These are phyloP conservation scores for Trametes maxima DNA, from an alignment of 768 basidiomycete species.

Conservation along the genomic window DNA sequence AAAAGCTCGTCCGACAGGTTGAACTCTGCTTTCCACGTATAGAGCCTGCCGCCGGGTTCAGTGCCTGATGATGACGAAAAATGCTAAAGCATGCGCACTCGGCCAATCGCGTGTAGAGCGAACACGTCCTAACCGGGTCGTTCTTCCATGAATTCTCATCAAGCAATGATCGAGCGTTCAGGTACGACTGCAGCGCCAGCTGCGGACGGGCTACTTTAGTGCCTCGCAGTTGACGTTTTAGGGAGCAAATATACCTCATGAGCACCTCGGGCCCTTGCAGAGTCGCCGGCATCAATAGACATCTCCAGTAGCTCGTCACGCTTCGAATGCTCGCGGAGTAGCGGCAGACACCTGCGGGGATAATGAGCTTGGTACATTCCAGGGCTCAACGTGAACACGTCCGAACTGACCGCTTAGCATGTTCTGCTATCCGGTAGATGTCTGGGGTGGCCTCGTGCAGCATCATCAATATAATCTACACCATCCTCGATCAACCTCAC, in stretches of 20 bases:
- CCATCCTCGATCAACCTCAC: background rate
- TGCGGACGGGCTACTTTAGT: slow-evolving; percentile 27
- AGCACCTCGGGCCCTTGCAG: slow-evolving; percentile 71
- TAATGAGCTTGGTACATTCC: background rate
- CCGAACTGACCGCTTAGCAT: slow-evolving; percentile 56
- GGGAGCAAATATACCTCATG: slow-evolving; percentile 55
- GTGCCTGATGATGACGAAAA: background rate
- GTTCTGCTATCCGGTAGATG: slow-evolving; percentile 69
- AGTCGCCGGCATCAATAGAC: slow-evolving; percentile 68
- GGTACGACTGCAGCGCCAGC: slow-evolving; percentile 65
- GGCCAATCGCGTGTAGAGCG: slow-evolving; percentile 57
- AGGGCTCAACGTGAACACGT: background rate
- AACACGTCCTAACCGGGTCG: slow-evolving; percentile 51
- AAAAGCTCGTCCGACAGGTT: slow-evolving; percentile 53
- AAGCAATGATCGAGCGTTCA: slow-evolving; percentile 59
- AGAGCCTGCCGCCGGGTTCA: slow-evolving; percentile 43
- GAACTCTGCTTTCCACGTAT: slow-evolving; percentile 69
- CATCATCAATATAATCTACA: slow-evolving; percentile 71
- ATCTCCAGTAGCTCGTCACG: slow-evolving; percentile 62
- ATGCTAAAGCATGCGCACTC: slow-evolving; percentile 47
- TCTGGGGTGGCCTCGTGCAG: slow-evolving; percentile 62
- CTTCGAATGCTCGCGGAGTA: slow-evolving; percentile 62
- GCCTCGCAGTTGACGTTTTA: background rate
- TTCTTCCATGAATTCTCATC: slow-evolving; percentile 55
- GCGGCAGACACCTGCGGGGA: slow-evolving; percentile 53